phyloP scores from a whole-genome alignment of 1,139 yeast species.

The Taiozyma sp. region DNA sequence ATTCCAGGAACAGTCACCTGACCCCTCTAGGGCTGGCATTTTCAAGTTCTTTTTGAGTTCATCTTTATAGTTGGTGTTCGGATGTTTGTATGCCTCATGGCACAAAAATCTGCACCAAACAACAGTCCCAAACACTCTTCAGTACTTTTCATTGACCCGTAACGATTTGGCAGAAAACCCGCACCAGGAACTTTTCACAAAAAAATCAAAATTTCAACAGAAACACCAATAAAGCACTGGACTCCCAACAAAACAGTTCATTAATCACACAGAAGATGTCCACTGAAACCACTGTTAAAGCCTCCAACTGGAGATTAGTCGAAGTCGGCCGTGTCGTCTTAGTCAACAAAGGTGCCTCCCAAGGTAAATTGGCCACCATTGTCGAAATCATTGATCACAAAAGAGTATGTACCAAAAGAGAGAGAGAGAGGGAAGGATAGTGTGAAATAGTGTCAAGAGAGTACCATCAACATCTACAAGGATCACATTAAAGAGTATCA shows the following conservation, averaged over 20 bases:
- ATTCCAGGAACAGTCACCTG: too few relatives aligned
- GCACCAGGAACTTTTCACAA: not conserved
- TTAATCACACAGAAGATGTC: conserved; percentile 36
- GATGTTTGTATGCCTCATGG: not conserved
- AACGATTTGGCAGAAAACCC: not conserved
- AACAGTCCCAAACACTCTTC: not conserved
- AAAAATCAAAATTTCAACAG: conserved; percentile 2
- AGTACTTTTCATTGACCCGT: not conserved
- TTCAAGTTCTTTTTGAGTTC: too few relatives aligned
- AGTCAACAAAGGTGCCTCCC: conserved; percentile 61
- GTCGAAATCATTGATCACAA: conserved; percentile 99
- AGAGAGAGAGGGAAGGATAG: not conserved
- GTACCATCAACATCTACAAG: not conserved
- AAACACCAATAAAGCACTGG: not conserved
- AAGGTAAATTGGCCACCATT: conserved; percentile 86
- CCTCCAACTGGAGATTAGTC: conserved; percentile 98
- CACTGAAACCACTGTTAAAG: conserved; percentile 77
- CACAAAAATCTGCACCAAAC: not conserved
- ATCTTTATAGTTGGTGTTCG: not conserved
- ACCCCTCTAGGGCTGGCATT: too few relatives aligned
- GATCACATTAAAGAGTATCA: too few relatives aligned
- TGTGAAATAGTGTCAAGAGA: not conserved
- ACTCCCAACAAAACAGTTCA: not conserved
- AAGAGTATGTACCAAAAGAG: conserved; percentile 62
- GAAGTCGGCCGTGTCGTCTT: conserved; percentile 99